Evolutionary conservation across 2,329 filamentous ascomycete genomes (phyloP), one percentile per base, ranked within the genome.

Genomic region (Ascochyta rabiei): DNA sequence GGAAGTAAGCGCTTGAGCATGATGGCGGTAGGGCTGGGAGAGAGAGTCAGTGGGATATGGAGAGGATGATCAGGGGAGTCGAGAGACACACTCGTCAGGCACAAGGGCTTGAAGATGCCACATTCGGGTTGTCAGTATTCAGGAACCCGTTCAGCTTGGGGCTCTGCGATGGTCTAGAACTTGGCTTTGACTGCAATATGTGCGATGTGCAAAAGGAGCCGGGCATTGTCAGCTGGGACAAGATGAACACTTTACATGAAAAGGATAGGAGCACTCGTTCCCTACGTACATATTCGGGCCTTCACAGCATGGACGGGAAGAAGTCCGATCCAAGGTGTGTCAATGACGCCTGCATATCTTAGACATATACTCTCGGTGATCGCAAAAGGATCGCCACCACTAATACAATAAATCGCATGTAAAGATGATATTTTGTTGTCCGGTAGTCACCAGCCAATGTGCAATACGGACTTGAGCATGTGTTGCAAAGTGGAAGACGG

Each of bases 1-100:
- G 62, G 67, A 18, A 67, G 61, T 43, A 58, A 61, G 47, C 62
- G 63, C 48, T 46, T 69, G 26, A 67, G 68, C 37, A 52, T 61
- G 40, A 64, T 70, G 56, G 64, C 67, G 13, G 52, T 62, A 24
- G 68, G 56, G 21, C 42, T 70, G 16, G 60, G 64, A 37, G 66
- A 67, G 47, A 66, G 53, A 41, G 58, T 72, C 6, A 64, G 59
- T 55, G 68, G 66, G 18, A 56, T 70, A 4, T 71, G 67, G 67
- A 55, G 58, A 19, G 52, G 28, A 48, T 45, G 35, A 42, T 4
- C 18, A 31, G 28, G 23, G 31, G 21, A 8, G 13, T 13, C 21
- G 6, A 26, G 38, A 5, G 15, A n/a, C 2, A 40, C 15, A 40
- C 6, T 6, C 6, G 26, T 40, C 38, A 24, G 18, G n/a, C 15